Base-by-base conservation (phyloP, 805 yeast species). In the Metschnikowia santaceciliae region DNA sequence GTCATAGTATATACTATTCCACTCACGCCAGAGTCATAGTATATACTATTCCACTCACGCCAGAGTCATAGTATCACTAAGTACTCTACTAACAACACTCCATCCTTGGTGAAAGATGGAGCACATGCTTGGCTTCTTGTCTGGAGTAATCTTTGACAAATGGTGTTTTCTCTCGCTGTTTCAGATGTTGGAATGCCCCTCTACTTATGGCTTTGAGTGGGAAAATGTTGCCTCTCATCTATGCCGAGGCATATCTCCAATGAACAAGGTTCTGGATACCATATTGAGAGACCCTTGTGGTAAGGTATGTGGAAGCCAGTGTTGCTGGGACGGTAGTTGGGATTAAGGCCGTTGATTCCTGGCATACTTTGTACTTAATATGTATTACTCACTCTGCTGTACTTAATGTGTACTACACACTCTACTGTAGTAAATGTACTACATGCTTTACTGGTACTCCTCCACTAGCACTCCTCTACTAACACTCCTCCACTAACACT, bases 231-330 rank as follows among this genome's bases (percentile, higher is more conserved):
- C 50, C 76, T 71, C 61, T 91, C 96, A 58, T 80, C 84, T 90
- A 89, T 90, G 54, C 79, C 72, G 81, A 14, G 96, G 95, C 36
- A 94, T 89, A 63, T 97, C 97, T 45, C 98, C 98, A 53, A 94
- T 83, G 62, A 94, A 94, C 52, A 94, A 72, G 0, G 99, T 94
- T 70, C 99, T 83, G 48, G 96, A 86, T 59, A 80, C 79, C 2
- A 92, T 97, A 63, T 86, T 86, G 59, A 94, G 79, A 38, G 86
- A 78, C 40, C 90, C 96, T 43, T 83, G 81, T 2, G 96, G 94
- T 51, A 90, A 70, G 11, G 80, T 69, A 37, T 78, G 67, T 91
- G 97, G 62, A 76, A 77, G 10, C 84, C 78, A 40, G 90, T 84
- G 50, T 80, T 81, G 60, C 82, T 82, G n/a, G 84, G 84, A 68